These are phyloP conservation scores for Didymella keratinophila DNA, from an alignment of 2,329 filamentous ascomycete genomes.

Conservation along the genomic window DNA sequence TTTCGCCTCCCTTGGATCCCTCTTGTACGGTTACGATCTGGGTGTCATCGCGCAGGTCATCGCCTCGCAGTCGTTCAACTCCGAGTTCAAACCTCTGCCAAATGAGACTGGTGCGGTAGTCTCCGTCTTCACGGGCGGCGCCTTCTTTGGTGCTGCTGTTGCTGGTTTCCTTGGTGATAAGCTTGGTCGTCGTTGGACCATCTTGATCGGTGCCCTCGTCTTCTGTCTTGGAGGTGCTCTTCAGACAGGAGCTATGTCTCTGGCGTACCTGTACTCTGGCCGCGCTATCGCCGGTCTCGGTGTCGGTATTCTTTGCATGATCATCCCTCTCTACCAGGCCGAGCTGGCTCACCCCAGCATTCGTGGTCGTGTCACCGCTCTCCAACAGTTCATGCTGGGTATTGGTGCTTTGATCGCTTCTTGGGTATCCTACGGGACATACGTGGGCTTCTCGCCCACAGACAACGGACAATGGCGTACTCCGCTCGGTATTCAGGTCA, in stretches of 20 bases:
- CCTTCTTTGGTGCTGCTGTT: slow-evolving; percentile 72
- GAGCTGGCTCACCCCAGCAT: slow-evolving; percentile 82
- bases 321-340: slow-evolving; percentile 77
- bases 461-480: slow-evolving; percentile 67
- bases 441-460: slow-evolving; percentile 57
- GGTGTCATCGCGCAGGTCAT: slow-evolving; percentile 68
- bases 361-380: slow-evolving; percentile 74
- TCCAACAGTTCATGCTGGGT: slow-evolving; percentile 86
- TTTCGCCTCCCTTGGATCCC: slow-evolving; percentile 66
- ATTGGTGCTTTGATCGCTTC: slow-evolving; percentile 75
- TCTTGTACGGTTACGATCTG: slow-evolving; percentile 67
- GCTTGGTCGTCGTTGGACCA: slow-evolving; percentile 75
- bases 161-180: slow-evolving; percentile 70
- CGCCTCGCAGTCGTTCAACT: slow-evolving; percentile 53
- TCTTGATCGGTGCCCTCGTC: slow-evolving; percentile 72
- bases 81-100: slow-evolving; percentile 51
- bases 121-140: slow-evolving; percentile 78
- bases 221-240: slow-evolving; percentile 77
- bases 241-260: slow-evolving; percentile 71
- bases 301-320: slow-evolving; percentile 69
- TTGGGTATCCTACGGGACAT: slow-evolving; percentile 74
- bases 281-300: slow-evolving; percentile 73
- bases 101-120: slow-evolving; percentile 72
- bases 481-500: slow-evolving; percentile 72
- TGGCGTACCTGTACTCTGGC: slow-evolving; percentile 73